Base-by-base conservation (phyloP, 352 stramenopile species). In the Phytophthora citricola region DNA sequence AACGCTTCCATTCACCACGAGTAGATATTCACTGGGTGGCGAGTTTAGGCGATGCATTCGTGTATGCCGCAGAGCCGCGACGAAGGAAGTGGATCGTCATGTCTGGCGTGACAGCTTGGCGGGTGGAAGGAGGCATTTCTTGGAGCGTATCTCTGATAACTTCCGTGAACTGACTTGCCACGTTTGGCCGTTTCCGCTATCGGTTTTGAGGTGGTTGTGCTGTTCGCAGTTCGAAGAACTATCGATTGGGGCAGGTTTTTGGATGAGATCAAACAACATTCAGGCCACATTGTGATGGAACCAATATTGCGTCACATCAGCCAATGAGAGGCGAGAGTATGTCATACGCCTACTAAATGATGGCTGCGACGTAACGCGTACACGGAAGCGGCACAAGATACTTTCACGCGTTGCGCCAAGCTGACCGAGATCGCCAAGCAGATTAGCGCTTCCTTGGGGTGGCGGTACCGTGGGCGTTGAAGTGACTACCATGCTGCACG, bases 191-290 rank as follows among this genome's bases (percentile, higher is more conserved):
- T 39, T 39, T 12, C 32, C 11, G 2, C 32, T 14, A 3, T 2
- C 5, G 32, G 1, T 39, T 39, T 39, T 39, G 32, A 39, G 32
- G 11, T 7, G 32, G 11, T 2, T 2, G 32, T 14, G 32, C 2
- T 32, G 46, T 58, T 49, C 43, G 43, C 43, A 49, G 43, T 49
- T 49, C 43, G 43, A 49, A 49, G 43, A 49, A 49, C 43, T 49
- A 24, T 49, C 43, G 43, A 49, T 46, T 49, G 7, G 17, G 43
- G 20, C 7, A 5, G 6, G 6, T 49, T 32, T 49, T 49, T 49
- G 17, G 43, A 49, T 49, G 43, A 29, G 4, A 49, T 49, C 9
- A 22, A 49, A 17, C 7, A 7, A 49, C 43, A 31, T 49, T 49
- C 43, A 22, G 20, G 20, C 24, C 5, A 49, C 43, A 4, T 49